These are phyloP conservation scores for Pestalotiopsis sp. DNA, from an alignment of 2,329 filamentous ascomycete genomes.

Conservation along the genomic window DNA sequence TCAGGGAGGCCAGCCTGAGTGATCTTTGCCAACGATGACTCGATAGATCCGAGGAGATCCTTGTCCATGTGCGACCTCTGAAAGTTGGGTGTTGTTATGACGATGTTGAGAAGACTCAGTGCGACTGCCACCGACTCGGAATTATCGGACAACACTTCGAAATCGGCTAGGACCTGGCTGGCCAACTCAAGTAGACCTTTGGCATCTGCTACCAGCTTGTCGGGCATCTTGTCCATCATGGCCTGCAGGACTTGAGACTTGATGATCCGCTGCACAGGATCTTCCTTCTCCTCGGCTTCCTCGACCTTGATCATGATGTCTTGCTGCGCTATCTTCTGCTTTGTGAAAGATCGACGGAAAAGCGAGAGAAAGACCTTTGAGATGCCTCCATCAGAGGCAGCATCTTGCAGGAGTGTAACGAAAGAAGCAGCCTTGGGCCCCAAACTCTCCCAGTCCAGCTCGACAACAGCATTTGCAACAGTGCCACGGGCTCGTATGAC, in stretches of 20 bases:
- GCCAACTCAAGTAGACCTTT: conserved; percentile 67
- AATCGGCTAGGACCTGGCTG: conserved; percentile 57
- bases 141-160: conserved; percentile 41
- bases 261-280: conserved; percentile 51
- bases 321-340: conserved; percentile 18
- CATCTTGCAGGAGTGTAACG: conserved; percentile 49
- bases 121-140: conserved; percentile 56
- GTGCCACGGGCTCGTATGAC: conserved; percentile 40
- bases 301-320: conserved; percentile 31
- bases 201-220: conserved; percentile 65
- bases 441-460: conserved; percentile 45
- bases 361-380: conserved; percentile 63
- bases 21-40: conserved; percentile 49
- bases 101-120: conserved; percentile 63
- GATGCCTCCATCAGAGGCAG: conserved; percentile 57
- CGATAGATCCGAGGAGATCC: conserved; percentile 45
- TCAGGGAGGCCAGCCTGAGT: conserved; percentile 40
- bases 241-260: conserved; percentile 66
- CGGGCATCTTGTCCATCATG: conserved; percentile 64
- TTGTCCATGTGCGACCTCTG: conserved; percentile 48
- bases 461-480: conserved; percentile 12
- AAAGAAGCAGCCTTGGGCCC: conserved; percentile 52
- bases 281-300: conserved; percentile 32
- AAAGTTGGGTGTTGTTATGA: conserved; percentile 61
- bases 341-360: conserved; percentile 59